phyloP scores from a whole-genome alignment of 257 asterid genomes.

The Scutellaria galericulata region DNA sequence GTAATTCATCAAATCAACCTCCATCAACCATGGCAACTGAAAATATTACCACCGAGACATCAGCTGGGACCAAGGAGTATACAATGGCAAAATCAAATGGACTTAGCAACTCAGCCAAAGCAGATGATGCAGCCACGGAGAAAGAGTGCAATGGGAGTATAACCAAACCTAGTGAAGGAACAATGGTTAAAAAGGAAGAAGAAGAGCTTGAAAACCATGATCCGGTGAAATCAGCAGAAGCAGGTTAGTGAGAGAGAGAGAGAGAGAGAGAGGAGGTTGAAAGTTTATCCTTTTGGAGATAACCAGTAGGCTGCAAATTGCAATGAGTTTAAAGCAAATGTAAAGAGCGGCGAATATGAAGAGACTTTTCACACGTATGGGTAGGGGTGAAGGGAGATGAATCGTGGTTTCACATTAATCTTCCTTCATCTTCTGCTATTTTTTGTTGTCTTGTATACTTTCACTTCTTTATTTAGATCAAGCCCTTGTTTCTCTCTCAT shows the following conservation, averaged over 20 bases:
- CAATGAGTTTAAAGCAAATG: slow-evolving; percentile 60
- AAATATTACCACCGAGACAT: slow-evolving; percentile 32
- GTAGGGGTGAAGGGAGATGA: slow-evolving; percentile 36
- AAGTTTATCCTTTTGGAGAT: slow-evolving; percentile 23
- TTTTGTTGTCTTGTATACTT: slow-evolving; percentile 42
- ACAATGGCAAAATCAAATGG: slow-evolving; percentile 36
- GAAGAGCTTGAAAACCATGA: slow-evolving; percentile 31
- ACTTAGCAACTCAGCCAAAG: slow-evolving; percentile 27
- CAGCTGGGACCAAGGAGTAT: slow-evolving; percentile 32
- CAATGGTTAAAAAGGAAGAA: slow-evolving; percentile 35
- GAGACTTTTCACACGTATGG: not conserved
- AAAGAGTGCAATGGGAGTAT: slow-evolving; percentile 52
- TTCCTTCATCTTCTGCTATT: slow-evolving; percentile 42
- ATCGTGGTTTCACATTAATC: slow-evolving; percentile 2
- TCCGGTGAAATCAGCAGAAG: slow-evolving; percentile 27
- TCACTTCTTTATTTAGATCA: not conserved
- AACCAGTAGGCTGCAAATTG: slow-evolving; percentile 42
- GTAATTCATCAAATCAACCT: slow-evolving; percentile 49
- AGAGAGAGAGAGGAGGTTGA: not conserved
- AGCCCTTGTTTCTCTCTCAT: slow-evolving; percentile 11
- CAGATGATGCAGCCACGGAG: slow-evolving; percentile 21
- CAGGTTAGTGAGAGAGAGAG: slow-evolving; percentile 27
- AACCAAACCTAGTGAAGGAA: slow-evolving; percentile 34
- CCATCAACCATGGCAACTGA: slow-evolving; percentile 34
- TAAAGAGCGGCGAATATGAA: slow-evolving; percentile 58